Evolutionary conservation across 352 stramenopile species (phyloP).

Genomic region (Phytopythium delawarense): DNA sequence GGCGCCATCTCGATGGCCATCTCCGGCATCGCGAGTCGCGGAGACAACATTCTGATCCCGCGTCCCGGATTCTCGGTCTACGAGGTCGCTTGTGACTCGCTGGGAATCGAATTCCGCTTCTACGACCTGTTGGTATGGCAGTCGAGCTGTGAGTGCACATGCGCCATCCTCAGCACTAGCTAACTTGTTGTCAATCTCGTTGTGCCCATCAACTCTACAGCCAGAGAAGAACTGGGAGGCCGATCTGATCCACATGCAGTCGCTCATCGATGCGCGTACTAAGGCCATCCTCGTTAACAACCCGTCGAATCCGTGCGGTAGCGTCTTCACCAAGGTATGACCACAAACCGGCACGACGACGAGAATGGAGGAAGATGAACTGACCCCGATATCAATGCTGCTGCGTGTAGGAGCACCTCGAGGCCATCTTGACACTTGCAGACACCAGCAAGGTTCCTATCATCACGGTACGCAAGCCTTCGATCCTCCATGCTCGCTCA

Average conservation of each 20-base stretch:
- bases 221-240: conserved; percentile 85
- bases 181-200: neutral
- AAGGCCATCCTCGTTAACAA: conserved; percentile 93
- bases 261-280: conserved; percentile 59
- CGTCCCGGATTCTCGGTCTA: conserved; percentile 50
- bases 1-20: conserved; percentile 86
- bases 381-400: neutral
- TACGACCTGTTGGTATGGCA: conserved; percentile 51
- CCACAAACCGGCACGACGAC: no score
- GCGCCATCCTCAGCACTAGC: no score
- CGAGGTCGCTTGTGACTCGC: conserved; percentile 66
- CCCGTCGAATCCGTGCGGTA: conserved; percentile 93
- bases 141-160: neutral
- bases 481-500: neutral
- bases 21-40: conserved; percentile 57
- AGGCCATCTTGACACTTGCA: conserved; percentile 70
- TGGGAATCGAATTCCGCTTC: conserved; percentile 63
- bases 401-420: conserved; percentile 37
- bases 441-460: conserved; percentile 90
- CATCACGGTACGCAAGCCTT: conserved; percentile 75
- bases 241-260: conserved; percentile 86
- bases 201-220: neutral
- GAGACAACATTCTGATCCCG: conserved; percentile 83
- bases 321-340: conserved; percentile 87
- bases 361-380: neutral